Base-by-base conservation (phyloP, 495 filamentous ascomycete genomes). In the Aspergillus kassunensis region DNA sequence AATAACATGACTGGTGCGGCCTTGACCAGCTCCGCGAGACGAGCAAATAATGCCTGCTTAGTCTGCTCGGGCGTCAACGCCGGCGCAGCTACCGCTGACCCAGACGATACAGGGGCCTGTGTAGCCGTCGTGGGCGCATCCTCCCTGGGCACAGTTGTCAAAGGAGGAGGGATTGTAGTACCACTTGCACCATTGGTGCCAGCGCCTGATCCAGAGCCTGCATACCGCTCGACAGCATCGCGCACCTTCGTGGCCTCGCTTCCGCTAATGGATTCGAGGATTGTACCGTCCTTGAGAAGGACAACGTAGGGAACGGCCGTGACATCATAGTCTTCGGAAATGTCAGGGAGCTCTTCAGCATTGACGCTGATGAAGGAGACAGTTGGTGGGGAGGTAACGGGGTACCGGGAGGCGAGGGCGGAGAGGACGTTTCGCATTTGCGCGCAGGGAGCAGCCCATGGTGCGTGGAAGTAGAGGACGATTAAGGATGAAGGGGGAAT, bases 1-100 rank as follows among this genome's bases (percentile, higher is more conserved):
- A 98, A 98, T 49, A 98, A 78, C 93, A 97, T 97, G 16, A 97
- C 92, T 3, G 91, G 90, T 24, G 95, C 93, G 4, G 95, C 93
- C 70, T 88, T 93, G 43, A 97, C 91, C 30, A 97, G 76, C 45
- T 90, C 83, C 7, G 65, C 74, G 10, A 99, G 78, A 31, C 93
- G 77, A 53, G 82, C 81, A 55, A 86, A 80, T 30, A 97, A 76
- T 42, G 89, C 87, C 67, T 93, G 88, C 74, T 90, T 87, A 31
- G 75, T 71, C 63, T 85, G 77, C 55, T 80, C 81, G 8, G 73
- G 69, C 10, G 74, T 74, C 51, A 69, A 43, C 11, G 64, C 58
- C 9, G 69, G 59, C 13, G 56, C 58, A n/a, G 61, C 49, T 9
- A 60, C 62, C 6, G 42, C n/a, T 24, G 21, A n/a, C 60, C n/a